Evolutionary conservation across 805 yeast genomes (phyloP).

Genomic region (Candida pseudoglaebosa): DNA sequence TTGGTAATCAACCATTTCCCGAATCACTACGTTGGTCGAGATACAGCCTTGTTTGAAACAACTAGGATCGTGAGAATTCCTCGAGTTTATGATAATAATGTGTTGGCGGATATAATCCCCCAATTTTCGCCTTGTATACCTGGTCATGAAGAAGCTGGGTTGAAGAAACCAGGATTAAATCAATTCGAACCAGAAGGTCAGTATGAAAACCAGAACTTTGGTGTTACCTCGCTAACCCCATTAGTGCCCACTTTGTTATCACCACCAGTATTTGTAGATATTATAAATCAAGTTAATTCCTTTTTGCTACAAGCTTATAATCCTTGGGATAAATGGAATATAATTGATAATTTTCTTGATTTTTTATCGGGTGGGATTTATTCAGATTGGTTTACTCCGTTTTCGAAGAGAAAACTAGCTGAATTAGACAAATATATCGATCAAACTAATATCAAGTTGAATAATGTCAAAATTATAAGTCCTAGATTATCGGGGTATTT

Average conservation of each 20-base stretch:
- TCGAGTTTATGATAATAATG: constrained; percentile 35
- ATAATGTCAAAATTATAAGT: constrained; percentile 39
- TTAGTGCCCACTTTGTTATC: constrained; percentile 24
- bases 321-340: constrained; percentile 22
- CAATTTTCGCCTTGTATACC: constrained; percentile 54
- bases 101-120: constrained; percentile 42
- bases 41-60: constrained; percentile 21
- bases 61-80: constrained; percentile 69
- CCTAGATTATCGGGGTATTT: constrained; percentile 54
- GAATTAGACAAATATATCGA: constrained; percentile 37
- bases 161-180: constrained; percentile 6
- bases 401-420: constrained; percentile 27
- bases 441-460: constrained; percentile 14
- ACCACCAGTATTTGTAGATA: constrained; percentile 33
- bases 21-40: constrained; percentile 40
- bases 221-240: constrained; percentile 50
- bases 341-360: constrained; percentile 39
- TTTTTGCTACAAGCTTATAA: constrained; percentile 36
- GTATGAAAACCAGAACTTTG: constrained; percentile 44
- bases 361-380: constrained; percentile 36
- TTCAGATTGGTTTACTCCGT: constrained; percentile 13
- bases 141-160: constrained; percentile 62
- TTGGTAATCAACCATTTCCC: constrained; percentile 66
- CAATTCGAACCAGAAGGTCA: constrained; percentile 36
- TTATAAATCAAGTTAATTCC: constrained; percentile 45